Evolutionary conservation across 306 rosid species (phyloP).

Genomic region (Lathyrus aphaca): DNA sequence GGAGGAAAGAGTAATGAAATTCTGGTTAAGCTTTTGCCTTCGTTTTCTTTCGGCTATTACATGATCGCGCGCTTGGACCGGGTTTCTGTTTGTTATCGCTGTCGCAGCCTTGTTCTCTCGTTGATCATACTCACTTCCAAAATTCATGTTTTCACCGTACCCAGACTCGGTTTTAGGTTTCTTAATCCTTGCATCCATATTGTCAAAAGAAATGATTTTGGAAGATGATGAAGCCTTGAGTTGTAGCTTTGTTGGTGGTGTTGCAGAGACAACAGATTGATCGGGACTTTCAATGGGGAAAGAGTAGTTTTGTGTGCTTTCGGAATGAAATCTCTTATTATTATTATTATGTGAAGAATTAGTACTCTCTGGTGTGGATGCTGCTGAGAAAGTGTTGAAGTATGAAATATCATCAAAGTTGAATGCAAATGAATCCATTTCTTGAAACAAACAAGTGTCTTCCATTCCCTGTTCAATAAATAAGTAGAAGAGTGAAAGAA

Average conservation of each 20-base stretch:
- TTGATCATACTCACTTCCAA: slow-evolving; percentile 26
- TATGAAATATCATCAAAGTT: slow-evolving; percentile 40
- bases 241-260: slow-evolving; percentile 19
- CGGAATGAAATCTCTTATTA: slow-evolving; percentile 26
- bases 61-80: slow-evolving; percentile 68
- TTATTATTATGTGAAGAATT: slow-evolving; percentile 19
- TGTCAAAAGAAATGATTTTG: slow-evolving; percentile 65
- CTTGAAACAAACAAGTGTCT: slow-evolving; percentile 36
- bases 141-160: slow-evolving; percentile 38
- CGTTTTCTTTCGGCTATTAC: slow-evolving; percentile 81
- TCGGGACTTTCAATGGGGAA: slow-evolving; percentile 23
- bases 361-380: slow-evolving; percentile 30
- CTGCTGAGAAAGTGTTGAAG: slow-evolving; percentile 27
- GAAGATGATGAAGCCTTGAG: slow-evolving; percentile 49
- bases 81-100: neutral
- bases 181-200: slow-evolving; percentile 3
- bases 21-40: slow-evolving; percentile 86
- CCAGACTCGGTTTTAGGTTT: slow-evolving; percentile 51
- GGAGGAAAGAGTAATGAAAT: slow-evolving; percentile 82
- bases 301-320: slow-evolving; percentile 12
- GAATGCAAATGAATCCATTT: slow-evolving; percentile 31
- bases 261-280: neutral
- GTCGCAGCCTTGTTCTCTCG: slow-evolving; percentile 37
- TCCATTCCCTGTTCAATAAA: slow-evolving; percentile 46
- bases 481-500: too few relatives aligned